Base-by-base conservation (phyloP, 148 eudicot genomes). In the Chenopodium quinoa region DNA sequence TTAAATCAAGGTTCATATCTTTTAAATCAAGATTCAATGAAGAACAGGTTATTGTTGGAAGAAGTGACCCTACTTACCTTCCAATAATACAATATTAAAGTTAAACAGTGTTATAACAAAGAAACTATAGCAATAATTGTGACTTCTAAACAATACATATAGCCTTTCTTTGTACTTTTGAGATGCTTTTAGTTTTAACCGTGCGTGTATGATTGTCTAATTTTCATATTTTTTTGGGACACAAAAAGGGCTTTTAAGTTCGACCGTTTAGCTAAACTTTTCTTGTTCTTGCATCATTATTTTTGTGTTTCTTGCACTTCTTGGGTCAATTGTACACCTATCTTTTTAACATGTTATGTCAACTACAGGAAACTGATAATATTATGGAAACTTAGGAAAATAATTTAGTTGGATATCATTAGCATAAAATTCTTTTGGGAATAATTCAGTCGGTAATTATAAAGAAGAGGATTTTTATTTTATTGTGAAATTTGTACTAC, bases 231-330 rank as follows among this genome's bases (percentile, higher is more conserved):
- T 13, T 77, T n/a, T 77, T 32, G 50, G 68, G 79, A 31, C 29
- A 76, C 37, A 14, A 47, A 1, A 56, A 75, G 7, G 50, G 22
- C 46, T 63, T 4, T 7, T 22, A 23, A n/a, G 70, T 62, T 63
- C 12, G 37, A 77, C 66, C 52, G 31, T 77, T 77, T 13, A 40
- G 79, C 70, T 47, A 11, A 77, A 40, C 58, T 77, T 77, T 37
- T 75, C 6, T 34, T 62, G 52, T 34, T 34, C 8, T 11, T n/a
- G 22, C 2, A 47, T 52, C 31, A 48, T 75, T 50, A 27, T 25
- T 40, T 9, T 9, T 75, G 12, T 75, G 27, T 58, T 58, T 58
- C 3, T 58, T 58, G 63, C 63, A 58, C n/a, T 58, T 58, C 63
- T 58, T 58, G 22, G 56, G 62, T 17, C 62, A 56, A 56, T 56